Base-by-base conservation (phyloP, 768 basidiomycete species). In the Tricholoma sp. region DNA sequence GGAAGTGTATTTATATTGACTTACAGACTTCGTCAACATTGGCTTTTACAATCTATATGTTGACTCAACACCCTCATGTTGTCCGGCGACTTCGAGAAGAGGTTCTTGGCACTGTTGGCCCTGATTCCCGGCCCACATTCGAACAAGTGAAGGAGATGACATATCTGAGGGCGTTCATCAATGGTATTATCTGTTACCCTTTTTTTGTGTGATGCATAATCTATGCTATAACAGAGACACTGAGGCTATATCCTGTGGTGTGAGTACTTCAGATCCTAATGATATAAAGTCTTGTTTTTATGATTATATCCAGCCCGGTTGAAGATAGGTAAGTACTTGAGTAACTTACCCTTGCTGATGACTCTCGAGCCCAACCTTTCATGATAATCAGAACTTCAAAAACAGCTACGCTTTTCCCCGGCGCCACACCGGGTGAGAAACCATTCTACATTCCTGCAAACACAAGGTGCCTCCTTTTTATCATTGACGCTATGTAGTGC, bases 111-210 rank as follows among this genome's bases (percentile, higher is more conserved):
- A 71, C 68, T 34, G 63, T 81, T 6, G 80, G 80, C 8, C 57
- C 65, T 9, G 62, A 56, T 9, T 61, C 66, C 3, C 59, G 67
- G 4, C 80, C 81, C 0, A 75, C 71, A 0, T 76, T 73, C 57
- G 77, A 76, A 6, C 70, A 79, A 48, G 70, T 82, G 61, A 70
- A 74, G 41, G 70, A 76, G 1, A 76, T 82, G 78, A 79, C 73
- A 58, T 75, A 74, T 58, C 58, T 76, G 2, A 63, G 72, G 47
- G 74, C 74, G 5, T 66, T 74, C 8, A 66, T 74, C 56, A 74
- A 74, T 56, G 73, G 72, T 71, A 7, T 20, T 58, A 39, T 7
- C 18, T 39, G 8, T 20, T 17, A 13, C 8, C 1, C 10, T 1
- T 37, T 45, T 3, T 37, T 1, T 45, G 10, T n/a, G 18, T 15